Evolutionary conservation across 371 early-diverging fungal species (phyloP).

Genomic region (Saksenaea vasiformis): DNA sequence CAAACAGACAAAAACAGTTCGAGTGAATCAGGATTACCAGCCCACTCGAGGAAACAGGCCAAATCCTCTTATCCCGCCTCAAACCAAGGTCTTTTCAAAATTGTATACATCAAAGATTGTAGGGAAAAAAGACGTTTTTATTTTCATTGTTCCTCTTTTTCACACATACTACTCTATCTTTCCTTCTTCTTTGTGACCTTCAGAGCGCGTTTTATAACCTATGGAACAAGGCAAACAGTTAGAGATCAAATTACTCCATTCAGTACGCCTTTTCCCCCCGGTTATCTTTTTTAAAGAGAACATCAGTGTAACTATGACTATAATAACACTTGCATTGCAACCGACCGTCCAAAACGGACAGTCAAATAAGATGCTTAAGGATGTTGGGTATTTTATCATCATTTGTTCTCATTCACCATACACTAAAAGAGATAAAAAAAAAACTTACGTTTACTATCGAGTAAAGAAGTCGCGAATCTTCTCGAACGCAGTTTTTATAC

Average conservation of each 20-base stretch:
- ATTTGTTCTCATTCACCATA: constrained; percentile 18
- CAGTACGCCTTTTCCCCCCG: not conserved
- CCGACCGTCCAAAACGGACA: constrained; percentile 35
- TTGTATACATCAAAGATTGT: too few species aligned
- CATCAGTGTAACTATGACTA: constrained; percentile 44
- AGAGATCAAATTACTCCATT: not conserved
- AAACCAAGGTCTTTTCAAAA: too few species aligned
- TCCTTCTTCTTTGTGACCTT: not conserved
- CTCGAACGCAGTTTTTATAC: too few species aligned
- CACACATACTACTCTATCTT: not conserved
- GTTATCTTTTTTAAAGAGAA: constrained; percentile 8
- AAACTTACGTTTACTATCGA: not conserved
- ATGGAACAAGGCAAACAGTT: not conserved
- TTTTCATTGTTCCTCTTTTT: too few species aligned
- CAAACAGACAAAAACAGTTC: too few species aligned
- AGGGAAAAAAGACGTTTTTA: too few species aligned
- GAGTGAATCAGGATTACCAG: too few species aligned
- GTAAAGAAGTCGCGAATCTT: not conserved
- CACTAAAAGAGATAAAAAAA: not conserved
- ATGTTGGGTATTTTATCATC: constrained; percentile 23
- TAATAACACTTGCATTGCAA: constrained; percentile 33
- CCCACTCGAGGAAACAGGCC: too few species aligned
- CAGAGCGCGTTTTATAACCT: not conserved
- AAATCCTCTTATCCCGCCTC: too few species aligned
- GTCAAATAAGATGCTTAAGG: constrained; percentile 33